Evolutionary conservation across 1,284 basidiomycete species (phyloP).

Genomic region (Cryptococcus maquisensis): DNA sequence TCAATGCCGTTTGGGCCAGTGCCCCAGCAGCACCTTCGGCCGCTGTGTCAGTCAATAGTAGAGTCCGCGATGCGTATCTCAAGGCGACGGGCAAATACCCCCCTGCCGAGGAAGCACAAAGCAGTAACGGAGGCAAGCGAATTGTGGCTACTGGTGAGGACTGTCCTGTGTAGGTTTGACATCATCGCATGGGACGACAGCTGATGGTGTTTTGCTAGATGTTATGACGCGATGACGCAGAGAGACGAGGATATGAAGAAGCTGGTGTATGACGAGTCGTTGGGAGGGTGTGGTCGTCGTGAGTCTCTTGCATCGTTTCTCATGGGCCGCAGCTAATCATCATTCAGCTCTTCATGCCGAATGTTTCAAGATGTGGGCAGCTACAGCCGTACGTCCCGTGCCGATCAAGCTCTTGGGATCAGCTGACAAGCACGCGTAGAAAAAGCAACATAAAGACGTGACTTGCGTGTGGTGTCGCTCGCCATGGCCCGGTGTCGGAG

Average conservation of each 20-base stretch:
- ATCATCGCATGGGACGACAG: neutral
- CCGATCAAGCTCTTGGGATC: neutral
- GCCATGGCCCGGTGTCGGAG: constrained; percentile 14
- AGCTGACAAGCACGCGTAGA: constrained; percentile 1
- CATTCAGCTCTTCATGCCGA: constrained; percentile 27
- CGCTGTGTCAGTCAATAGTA: constrained; percentile 14
- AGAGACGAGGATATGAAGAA: constrained; percentile 17
- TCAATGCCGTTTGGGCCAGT: constrained; percentile 17
- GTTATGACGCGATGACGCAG: constrained; percentile 35
- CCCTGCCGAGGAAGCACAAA: constrained; percentile 3
- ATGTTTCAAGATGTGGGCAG: constrained; percentile 36
- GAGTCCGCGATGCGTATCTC: constrained; percentile 20
- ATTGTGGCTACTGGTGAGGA: constrained; percentile 31
- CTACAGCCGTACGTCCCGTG: constrained; percentile 18
- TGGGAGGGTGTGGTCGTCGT: constrained; percentile 35
- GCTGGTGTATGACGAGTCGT: constrained; percentile 29
- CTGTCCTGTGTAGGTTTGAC: constrained; percentile 34
- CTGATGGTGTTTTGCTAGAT: constrained; percentile 15
- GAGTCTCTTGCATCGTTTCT: constrained; percentile 3
- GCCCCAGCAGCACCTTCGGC: constrained; percentile 20
- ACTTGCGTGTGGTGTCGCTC: constrained; percentile 41
- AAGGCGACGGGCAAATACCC: constrained; percentile 19
- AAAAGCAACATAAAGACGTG: constrained; percentile 13
- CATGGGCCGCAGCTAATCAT: neutral
- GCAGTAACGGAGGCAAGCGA: constrained; percentile 9